Conservation (phyloP, 2,329 filamentous ascomycete genomes). For the Verticillium zaregamsianum region DNA sequence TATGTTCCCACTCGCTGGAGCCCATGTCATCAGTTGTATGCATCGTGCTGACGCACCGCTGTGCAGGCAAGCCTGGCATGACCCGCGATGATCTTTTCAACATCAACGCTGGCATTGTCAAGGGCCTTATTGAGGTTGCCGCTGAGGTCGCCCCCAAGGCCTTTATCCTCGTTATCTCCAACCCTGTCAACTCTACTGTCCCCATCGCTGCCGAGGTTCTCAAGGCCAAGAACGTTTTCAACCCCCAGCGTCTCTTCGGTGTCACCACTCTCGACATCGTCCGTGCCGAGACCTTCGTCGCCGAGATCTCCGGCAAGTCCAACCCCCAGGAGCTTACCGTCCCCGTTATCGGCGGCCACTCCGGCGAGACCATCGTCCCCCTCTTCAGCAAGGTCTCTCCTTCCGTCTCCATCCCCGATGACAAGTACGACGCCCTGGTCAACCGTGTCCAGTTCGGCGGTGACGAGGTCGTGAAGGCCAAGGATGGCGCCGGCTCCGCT, state of each 20-base stretch:
- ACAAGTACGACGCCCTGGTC: slow-evolving; percentile 86
- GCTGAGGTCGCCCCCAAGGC: slow-evolving; percentile 89
- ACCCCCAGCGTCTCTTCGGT: slow-evolving; percentile 94
- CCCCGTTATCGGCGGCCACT: slow-evolving; percentile 95
- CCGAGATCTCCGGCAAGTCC: slow-evolving; percentile 75
- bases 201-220: slow-evolving; percentile 96
- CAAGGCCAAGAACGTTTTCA: slow-evolving; percentile 88
- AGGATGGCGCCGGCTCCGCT: slow-evolving; percentile 85
- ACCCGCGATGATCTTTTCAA: slow-evolving; percentile 99
- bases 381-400: slow-evolving; percentile 91
- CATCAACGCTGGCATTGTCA: slow-evolving; percentile 98
- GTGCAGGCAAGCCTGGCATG: slow-evolving; percentile 94
- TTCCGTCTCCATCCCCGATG: slow-evolving; percentile 72
- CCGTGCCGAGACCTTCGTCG: slow-evolving; percentile 94
- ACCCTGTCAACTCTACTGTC: slow-evolving; percentile 98
- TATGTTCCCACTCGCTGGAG: slow-evolving; percentile 43
- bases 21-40: neutral
- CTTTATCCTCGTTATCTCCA: slow-evolving; percentile 95
- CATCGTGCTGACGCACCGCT: slow-evolving; percentile 14
- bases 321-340: slow-evolving; percentile 80
- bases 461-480: slow-evolving; percentile 94
- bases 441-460: slow-evolving; percentile 97
- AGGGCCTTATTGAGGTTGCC: slow-evolving; percentile 83
- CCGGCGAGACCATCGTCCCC: slow-evolving; percentile 95
- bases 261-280: slow-evolving; percentile 98